Conservation (phyloP, 768 basidiomycete genomes). For the Termitomyces titanicus region DNA sequence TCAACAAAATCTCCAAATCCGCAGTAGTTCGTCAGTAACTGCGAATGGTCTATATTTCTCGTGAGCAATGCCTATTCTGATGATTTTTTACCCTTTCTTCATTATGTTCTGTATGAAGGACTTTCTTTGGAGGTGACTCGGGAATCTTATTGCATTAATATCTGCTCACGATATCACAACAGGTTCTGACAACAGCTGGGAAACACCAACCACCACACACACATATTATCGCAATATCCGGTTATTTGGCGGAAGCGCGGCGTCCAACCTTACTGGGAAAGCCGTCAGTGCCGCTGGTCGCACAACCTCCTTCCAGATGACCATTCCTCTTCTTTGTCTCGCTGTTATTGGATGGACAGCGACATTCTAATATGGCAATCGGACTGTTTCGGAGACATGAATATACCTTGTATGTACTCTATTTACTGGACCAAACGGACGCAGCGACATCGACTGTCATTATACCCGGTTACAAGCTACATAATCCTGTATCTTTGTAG, state of each 20-base stretch:
- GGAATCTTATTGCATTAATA: neutral
- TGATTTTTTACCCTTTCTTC: neutral
- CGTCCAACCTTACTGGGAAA: slow-evolving; percentile 44
- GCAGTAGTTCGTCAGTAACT: slow-evolving; percentile 45
- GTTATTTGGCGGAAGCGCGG: slow-evolving; percentile 52
- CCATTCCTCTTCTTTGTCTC: neutral
- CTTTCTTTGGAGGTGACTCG: slow-evolving; percentile 73
- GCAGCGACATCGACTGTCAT: neutral
- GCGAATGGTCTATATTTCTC: slow-evolving; percentile 79
- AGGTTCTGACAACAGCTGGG: slow-evolving; percentile 70
- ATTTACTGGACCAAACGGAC: neutral
- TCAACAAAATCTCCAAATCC: slow-evolving; percentile 61
- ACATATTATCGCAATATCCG: slow-evolving; percentile 77
- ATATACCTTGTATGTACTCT: neutral
- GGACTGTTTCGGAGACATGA: too few species aligned
- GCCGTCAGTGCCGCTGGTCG: slow-evolving; percentile 22
- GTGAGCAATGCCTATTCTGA: slow-evolving; percentile 26
- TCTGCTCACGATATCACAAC: neutral
- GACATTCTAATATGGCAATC: neutral
- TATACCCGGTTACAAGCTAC: neutral
- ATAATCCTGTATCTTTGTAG: neutral
- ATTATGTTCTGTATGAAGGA: slow-evolving; percentile 36
- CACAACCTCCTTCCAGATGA: neutral
- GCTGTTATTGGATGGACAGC: slow-evolving; percentile 2
- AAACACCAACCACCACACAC: slow-evolving; percentile 60